Conservation (phyloP, 192 early-diverging fungal genomes). For the Umbelopsis sp. region DNA sequence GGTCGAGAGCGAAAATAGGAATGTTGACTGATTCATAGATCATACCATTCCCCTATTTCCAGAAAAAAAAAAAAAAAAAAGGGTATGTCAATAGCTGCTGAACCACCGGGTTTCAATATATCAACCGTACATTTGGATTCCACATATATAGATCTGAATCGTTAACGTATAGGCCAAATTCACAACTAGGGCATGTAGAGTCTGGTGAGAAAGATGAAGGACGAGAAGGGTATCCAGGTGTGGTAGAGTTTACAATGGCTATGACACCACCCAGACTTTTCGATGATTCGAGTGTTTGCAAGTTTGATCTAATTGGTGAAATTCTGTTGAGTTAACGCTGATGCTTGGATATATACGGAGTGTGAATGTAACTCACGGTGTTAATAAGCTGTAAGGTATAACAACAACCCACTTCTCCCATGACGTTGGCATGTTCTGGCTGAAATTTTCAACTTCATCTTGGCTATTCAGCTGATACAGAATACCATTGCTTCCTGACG, state of each 20-base stretch:
- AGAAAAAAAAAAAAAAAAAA: conserved; percentile 9
- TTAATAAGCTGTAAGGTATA: conserved; percentile 62
- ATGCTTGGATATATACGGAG: background rate
- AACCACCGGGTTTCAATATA: background rate
- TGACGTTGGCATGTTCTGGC: conserved; percentile 21
- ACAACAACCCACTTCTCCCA: conserved; percentile 57
- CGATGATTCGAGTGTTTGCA: conserved; percentile 44
- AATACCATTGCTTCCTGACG: conserved; percentile 51
- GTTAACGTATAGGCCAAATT: conserved; percentile 69
- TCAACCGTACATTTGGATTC: conserved; percentile 63
- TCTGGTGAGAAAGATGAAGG: conserved; percentile 58
- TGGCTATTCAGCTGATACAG: conserved; percentile 52
- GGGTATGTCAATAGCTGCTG: background rate
- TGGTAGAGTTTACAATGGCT: conserved; percentile 43
- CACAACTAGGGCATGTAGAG: conserved; percentile 65
- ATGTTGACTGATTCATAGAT: conserved; percentile 57
- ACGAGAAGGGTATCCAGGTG: conserved; percentile 29
- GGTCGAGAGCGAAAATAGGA: conserved; percentile 65
- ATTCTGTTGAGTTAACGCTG: background rate
- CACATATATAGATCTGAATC: conserved; percentile 54
- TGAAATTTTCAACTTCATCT: conserved; percentile 53
- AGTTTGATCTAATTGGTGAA: conserved; percentile 41
- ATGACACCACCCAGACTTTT: conserved; percentile 62
- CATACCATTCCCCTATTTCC: conserved; percentile 62
- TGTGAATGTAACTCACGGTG: conserved; percentile 41